phyloP scores from a whole-genome alignment of 2,329 filamentous ascomycete genomes.

The Colletotrichum sp. region DNA sequence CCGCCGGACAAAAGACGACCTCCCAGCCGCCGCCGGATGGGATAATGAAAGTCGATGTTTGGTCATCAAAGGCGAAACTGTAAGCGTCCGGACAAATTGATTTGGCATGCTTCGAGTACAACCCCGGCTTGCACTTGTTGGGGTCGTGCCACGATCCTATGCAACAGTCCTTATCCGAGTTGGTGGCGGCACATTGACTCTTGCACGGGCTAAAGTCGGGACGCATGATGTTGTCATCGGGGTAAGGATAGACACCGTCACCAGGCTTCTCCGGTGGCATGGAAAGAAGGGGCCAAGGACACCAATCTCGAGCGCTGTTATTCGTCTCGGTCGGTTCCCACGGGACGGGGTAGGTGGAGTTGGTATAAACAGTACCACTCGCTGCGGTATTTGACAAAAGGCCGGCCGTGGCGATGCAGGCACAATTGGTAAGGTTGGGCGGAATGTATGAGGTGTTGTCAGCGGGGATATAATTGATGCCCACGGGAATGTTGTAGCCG shows the following conservation, averaged over 20 bases:
- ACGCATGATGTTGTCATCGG: conserved; percentile 74
- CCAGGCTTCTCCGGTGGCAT: conserved; percentile 71
- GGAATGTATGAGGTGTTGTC: conserved; percentile 71
- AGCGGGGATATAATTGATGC: conserved; percentile 64
- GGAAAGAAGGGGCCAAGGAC: conserved; percentile 79
- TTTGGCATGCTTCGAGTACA: conserved; percentile 76
- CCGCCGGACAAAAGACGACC: conserved; percentile 76
- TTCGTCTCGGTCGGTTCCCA: conserved; percentile 67
- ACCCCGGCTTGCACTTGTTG: conserved; percentile 67
- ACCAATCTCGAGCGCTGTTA: conserved; percentile 69
- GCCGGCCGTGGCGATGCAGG: conserved; percentile 75
- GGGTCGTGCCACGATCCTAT: conserved; percentile 71
- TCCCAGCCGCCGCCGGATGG: conserved; percentile 77
- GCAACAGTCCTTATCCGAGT: conserved; percentile 75
- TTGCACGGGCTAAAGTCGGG: conserved; percentile 80
- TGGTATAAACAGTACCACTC: conserved; percentile 65
- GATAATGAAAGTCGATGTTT: conserved; percentile 65
- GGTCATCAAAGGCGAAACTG: conserved; percentile 72
- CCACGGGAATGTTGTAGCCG: conserved; percentile 81
- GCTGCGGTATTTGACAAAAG: conserved; percentile 60
- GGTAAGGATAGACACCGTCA: conserved; percentile 82
- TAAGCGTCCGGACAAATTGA: conserved; percentile 83
- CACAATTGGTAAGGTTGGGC: conserved; percentile 77
- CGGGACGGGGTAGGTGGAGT: conserved; percentile 69
- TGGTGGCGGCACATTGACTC: conserved; percentile 76